Evolutionary conservation across 805 yeast genomes (phyloP).

Genomic region (Pichia exigua): DNA sequence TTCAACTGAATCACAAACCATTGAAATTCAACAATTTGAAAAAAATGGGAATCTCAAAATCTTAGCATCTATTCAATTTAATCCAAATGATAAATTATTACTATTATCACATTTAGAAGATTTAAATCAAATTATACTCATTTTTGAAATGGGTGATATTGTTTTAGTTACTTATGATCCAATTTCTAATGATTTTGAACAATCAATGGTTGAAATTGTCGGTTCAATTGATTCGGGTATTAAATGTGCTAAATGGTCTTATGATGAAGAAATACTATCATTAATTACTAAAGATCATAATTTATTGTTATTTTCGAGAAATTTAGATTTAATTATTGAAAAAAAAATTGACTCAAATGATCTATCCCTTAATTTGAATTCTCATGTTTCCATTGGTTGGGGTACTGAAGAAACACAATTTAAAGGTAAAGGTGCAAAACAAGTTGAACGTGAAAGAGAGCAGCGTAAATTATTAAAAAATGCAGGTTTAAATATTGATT

Average conservation of each 20-base stretch:
- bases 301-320: constrained; percentile 59
- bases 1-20: constrained; percentile 40
- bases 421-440: constrained; percentile 86
- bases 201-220: constrained; percentile 62
- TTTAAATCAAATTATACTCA: constrained; percentile 53
- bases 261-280: constrained; percentile 80
- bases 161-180: constrained; percentile 55
- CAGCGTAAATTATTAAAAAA: constrained; percentile 35
- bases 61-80: constrained; percentile 54
- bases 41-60: constrained; percentile 52
- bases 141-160: constrained; percentile 72
- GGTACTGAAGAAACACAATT: constrained; percentile 96
- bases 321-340: constrained; percentile 75
- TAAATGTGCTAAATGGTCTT: constrained; percentile 73
- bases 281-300: constrained; percentile 56
- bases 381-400: constrained; percentile 97
- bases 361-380: constrained; percentile 43
- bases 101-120: constrained; percentile 68
- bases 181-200: constrained; percentile 36
- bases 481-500: constrained; percentile 63
- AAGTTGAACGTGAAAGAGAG: constrained; percentile 53
- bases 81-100: constrained; percentile 36
- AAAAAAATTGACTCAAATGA: constrained; percentile 51
- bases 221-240: constrained; percentile 80
- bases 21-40: constrained; percentile 72